Evolutionary conservation across 345 rosid genomes (phyloP).

Genomic region (Arabidopsis arenosa): DNA sequence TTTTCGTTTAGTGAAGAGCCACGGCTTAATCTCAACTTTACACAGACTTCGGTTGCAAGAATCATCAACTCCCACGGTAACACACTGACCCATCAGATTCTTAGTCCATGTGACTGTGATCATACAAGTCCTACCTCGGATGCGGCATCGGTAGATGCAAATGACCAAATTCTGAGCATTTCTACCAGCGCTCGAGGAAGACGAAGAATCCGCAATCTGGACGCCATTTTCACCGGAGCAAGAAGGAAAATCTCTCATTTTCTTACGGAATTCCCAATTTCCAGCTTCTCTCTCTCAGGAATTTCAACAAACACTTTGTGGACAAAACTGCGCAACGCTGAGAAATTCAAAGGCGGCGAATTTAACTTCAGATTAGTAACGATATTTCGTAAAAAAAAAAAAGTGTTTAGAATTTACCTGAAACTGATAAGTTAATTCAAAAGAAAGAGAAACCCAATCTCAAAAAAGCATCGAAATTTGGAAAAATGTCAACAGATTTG

Average conservation of each 20-base stretch:
- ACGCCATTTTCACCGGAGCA: slow-evolving; percentile 95
- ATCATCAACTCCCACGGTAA: slow-evolving; percentile 76
- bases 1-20: slow-evolving; percentile 91
- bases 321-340: not conserved
- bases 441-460: slow-evolving; percentile 38
- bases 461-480: slow-evolving; percentile 25
- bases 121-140: slow-evolving; percentile 67
- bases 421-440: slow-evolving; percentile 31
- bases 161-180: slow-evolving; percentile 76
- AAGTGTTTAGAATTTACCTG: slow-evolving; percentile 22
- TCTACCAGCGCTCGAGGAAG: slow-evolving; percentile 64
- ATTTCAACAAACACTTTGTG: slow-evolving; percentile 48
- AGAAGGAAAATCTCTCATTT: slow-evolving; percentile 95
- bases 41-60: slow-evolving; percentile 77
- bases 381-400: not conserved
- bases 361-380: slow-evolving; percentile 11
- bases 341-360: not conserved
- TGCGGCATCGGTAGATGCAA: slow-evolving; percentile 74
- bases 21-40: slow-evolving; percentile 92
- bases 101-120: slow-evolving; percentile 87
- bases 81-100: slow-evolving; percentile 92
- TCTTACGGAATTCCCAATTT: slow-evolving; percentile 34
- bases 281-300: slow-evolving; percentile 33
- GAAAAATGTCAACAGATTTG: slow-evolving; percentile 33
- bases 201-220: slow-evolving; percentile 81